These are phyloP conservation scores for Colletotrichum cordylinicola DNA, from an alignment of 2,329 filamentous ascomycete genomes.

Conservation along the genomic window DNA sequence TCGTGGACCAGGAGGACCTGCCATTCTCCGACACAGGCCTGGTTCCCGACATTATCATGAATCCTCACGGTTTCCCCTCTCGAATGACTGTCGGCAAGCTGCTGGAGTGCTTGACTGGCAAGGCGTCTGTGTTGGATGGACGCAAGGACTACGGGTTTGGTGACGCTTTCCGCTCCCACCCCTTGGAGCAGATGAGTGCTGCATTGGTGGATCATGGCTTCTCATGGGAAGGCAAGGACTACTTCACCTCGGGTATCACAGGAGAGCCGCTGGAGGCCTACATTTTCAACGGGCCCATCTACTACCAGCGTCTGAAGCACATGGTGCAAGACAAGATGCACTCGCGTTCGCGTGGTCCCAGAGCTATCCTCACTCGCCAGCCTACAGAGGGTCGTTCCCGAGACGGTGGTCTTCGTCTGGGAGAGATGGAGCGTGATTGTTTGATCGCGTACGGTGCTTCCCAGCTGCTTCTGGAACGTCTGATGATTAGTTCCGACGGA, in stretches of 20 bases:
- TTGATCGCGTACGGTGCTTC: constrained; percentile 95
- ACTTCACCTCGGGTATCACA: constrained; percentile 92
- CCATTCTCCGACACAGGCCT: constrained; percentile 92
- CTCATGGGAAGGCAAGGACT: constrained; percentile 97
- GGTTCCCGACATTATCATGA: constrained; percentile 99
- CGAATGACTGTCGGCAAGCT: constrained; percentile 99
- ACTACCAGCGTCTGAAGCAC: constrained; percentile 99
- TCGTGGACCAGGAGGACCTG: constrained; percentile 95
- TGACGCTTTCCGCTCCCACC: constrained; percentile 81
- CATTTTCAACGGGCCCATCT: constrained; percentile 98
- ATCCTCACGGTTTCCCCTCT: constrained; percentile 98
- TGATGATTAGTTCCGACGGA: constrained; percentile 94
- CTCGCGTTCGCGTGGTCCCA: constrained; percentile 86
- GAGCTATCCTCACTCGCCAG: constrained; percentile 91
- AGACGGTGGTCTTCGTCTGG: constrained; percentile 89
- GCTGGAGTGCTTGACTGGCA: constrained; percentile 92
- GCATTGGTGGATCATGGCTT: constrained; percentile 89
- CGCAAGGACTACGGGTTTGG: constrained; percentile 84
- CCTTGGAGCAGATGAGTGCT: constrained; percentile 87
- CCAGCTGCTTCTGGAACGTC: constrained; percentile 87
- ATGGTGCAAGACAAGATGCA: constrained; percentile 99
- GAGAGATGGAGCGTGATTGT: constrained; percentile 99
- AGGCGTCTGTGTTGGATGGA: constrained; percentile 87
- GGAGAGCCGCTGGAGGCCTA: constrained; percentile 94
- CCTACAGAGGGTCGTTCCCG: constrained; percentile 94